Evolutionary conservation across 83 land plant species (phyloP).

Genomic region (Larix sibirica): DNA sequence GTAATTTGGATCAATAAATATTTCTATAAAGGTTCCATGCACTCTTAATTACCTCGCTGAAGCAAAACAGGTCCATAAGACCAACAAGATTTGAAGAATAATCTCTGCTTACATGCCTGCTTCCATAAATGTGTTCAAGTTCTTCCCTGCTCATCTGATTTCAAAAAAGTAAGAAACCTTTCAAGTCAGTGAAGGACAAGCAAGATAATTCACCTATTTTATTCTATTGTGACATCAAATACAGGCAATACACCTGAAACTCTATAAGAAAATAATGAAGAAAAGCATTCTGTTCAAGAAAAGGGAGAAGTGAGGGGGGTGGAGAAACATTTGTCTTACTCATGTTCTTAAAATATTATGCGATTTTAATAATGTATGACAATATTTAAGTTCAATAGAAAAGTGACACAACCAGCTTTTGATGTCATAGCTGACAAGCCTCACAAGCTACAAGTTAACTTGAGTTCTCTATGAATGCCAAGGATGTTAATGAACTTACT

Average conservation of each 20-base stretch:
- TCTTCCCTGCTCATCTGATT: slow-evolving; percentile 69
- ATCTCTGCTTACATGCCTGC: slow-evolving; percentile 80
- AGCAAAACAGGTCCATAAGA: slow-evolving; percentile 95
- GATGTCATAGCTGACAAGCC: too few species aligned
- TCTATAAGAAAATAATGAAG: background rate
- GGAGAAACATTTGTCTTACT: too few species aligned
- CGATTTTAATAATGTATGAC: too few species aligned
- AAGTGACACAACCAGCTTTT: too few species aligned
- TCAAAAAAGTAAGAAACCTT: background rate
- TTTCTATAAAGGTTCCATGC: background rate
- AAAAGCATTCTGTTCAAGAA: background rate
- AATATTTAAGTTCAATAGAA: too few species aligned
- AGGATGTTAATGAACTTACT: too few species aligned
- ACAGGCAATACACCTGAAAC: background rate
- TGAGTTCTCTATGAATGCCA: too few species aligned
- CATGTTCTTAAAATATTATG: too few species aligned
- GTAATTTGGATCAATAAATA: background rate
- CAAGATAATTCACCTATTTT: background rate
- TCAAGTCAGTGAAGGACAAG: background rate
- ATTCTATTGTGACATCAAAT: background rate
- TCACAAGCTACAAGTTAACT: too few species aligned
- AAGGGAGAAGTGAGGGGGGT: background rate
- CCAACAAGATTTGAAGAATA: slow-evolving; percentile 84
- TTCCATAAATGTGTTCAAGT: slow-evolving; percentile 78
- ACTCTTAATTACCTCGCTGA: slow-evolving; percentile 77